Evolutionary conservation across 306 rosid species (phyloP), one percentile per base, ranked within the genome.

Genomic region (Oemleria cerasiformis): DNA sequence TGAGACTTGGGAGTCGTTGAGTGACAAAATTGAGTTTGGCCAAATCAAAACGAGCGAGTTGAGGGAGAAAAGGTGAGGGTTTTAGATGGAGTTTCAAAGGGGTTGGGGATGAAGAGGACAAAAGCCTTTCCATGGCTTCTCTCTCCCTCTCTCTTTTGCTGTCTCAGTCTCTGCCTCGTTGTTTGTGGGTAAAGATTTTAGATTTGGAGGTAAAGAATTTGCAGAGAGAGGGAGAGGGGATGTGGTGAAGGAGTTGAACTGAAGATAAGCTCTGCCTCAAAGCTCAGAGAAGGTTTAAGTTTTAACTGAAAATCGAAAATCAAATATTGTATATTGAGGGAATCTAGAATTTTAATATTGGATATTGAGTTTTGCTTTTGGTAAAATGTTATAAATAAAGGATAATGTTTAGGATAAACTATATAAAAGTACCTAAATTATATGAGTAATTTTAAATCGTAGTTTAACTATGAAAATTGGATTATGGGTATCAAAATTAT

Each of bases 61-160:
- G 80, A 63, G 53, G 76, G 25, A 78, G 75, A 50, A 77, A 57
- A 40, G 83, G 30, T 16, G 70, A 72, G 19, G 68, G 63, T 23
- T 71, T 80, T 7, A 76, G 81, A 70, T 57, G 65, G 54, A 76
- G 5, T 50, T 78, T 81, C 62, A 85, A 73, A 67, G 85, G 75
- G 61, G 84, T 66, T 1, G 84, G 70, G 58, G 94, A 82, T 74
- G 94, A 75, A 54, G 87, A 86, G 36, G 83, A 92, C 36, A 92
- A 85, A 85, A 92, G 95, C 91, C 96, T 85, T 74, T 92, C 98
- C 98, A 90, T 92, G 87, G 82, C 85, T 63, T 82, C 83, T 65
- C 62, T 66, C 51, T 74, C 74, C 70, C 55, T 41, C 68, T 55
- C 72, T 39, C 48, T 16, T 20, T 30, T 30, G 36, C 36, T 2